Percentiles rank a stretch among this genome's conserved stretches.
Evolutionary conservation across 441 rosid genomes (phyloP).

Genomic region (Geranium incanum): DNA sequence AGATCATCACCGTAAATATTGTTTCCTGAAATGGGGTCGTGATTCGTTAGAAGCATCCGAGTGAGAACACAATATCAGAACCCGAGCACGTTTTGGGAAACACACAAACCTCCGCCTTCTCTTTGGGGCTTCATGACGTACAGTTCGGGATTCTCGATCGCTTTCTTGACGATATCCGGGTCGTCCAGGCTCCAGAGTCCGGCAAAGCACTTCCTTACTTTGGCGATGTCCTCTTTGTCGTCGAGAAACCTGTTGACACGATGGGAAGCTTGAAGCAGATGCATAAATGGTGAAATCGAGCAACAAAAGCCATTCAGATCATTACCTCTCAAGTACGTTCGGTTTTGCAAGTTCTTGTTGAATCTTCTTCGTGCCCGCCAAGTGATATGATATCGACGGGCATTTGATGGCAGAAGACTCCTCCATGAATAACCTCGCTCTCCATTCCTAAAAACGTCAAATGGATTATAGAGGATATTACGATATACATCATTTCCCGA

Average conservation of each 20-base stretch:
- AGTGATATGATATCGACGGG: constrained; percentile 92
- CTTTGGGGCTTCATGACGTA: constrained; percentile 96
- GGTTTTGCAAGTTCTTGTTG: constrained; percentile 97
- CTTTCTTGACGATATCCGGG: constrained; percentile 46
- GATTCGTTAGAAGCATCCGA: not conserved
- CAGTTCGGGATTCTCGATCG: constrained; percentile 64
- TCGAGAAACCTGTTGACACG: constrained; percentile 53
- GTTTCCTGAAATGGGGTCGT: constrained; percentile 51
- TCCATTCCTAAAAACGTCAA: constrained; percentile 66
- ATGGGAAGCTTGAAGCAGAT: not conserved
- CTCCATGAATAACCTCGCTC: constrained; percentile 76
- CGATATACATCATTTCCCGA: not conserved
- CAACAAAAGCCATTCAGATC: not conserved
- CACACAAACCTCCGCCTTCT: constrained; percentile 87
- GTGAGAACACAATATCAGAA: constrained; percentile 1
- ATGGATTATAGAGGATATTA: not conserved
- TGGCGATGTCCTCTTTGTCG: constrained; percentile 65
- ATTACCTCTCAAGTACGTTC: constrained; percentile 80
- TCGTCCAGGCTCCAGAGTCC: constrained; percentile 96
- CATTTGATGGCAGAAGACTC: constrained; percentile 78
- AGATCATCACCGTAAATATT: constrained; percentile 81
- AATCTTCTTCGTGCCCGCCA: constrained; percentile 86
- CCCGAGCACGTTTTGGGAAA: constrained; percentile 11
- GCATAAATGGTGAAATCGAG: not conserved
- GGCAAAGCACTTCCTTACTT: constrained; percentile 73